Base-by-base conservation (phyloP, 2,329 filamentous ascomycete genomes). In the Fusarium pseudocircinatum region DNA sequence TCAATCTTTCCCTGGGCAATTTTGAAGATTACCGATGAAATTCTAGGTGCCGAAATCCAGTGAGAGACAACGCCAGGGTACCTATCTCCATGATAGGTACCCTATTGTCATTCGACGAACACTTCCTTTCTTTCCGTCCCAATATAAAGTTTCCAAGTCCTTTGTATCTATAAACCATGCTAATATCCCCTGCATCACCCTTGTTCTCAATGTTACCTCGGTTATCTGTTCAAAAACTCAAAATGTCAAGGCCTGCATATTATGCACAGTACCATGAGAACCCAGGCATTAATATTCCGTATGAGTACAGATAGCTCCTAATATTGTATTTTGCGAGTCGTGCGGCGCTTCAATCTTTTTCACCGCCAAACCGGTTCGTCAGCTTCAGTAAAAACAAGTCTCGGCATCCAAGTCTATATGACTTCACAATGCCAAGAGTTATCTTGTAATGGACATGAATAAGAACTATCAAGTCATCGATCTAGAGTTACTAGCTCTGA, bases 291-390 rank as follows among this genome's bases (percentile, higher is more conserved):
- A 1, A 13, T n/a, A n/a, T 4, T 30, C 20, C 4, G 1, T 0
- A 30, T 30, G 6, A 30, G 15, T 26, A 18, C 8, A 50, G 2
- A 4, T 14, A 24, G 6, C 15, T 32, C 28, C 7, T 1, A 49
- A 4, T 9, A 9, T 9, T 18, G 3, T 6, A 24, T 32, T 7
- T 9, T 10, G 1, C 3, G 5, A 18, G 15, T 16, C 3, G 15
- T n/a, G 3, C 10, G 6, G 0, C 7, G 9, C 15, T 50, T 10
- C 28, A 7, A 4, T 11, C 11, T 34, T 0, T 6, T 34, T 26
- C 22, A 3, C 12, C 9, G 0, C 12, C n/a, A 11, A 3, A 2
- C 11, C 3, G 3, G 8, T 4, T 28, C 2, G 0, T 12, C 24
- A 5, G 34, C n/a, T 1, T 37, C 20, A 11, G 18, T 15, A 10